Evolutionary conservation across 2,329 filamentous ascomycete species (phyloP).

Genomic region (Sporothrix pseudoabietina): DNA sequence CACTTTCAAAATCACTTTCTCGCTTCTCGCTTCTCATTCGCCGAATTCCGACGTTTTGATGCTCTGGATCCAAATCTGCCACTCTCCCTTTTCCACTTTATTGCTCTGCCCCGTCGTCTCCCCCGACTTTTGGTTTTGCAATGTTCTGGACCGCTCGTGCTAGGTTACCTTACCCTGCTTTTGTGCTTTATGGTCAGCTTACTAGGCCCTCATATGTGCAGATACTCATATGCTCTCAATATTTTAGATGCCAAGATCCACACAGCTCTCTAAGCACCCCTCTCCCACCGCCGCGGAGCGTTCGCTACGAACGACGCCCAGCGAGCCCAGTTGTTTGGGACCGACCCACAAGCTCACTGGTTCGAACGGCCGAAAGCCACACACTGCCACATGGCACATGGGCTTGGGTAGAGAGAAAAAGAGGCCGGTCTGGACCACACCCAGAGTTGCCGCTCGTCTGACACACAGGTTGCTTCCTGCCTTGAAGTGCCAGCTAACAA

Average conservation of each 20-base stretch:
- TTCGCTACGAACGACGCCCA: constrained; percentile 4
- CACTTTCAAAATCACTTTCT: background rate
- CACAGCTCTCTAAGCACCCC: background rate
- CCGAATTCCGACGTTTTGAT: background rate
- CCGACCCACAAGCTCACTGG: background rate
- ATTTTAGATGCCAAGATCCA: background rate
- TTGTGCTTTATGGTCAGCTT: constrained; percentile 1
- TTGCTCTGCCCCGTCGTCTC: background rate
- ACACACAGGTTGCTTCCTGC: background rate
- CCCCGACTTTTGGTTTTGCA: background rate
- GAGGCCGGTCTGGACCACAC: constrained; percentile 1
- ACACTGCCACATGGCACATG: background rate
- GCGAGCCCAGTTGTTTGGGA: constrained; percentile 14
- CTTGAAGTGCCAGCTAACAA: background rate
- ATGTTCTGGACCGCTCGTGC: constrained; percentile 1
- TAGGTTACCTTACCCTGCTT: constrained; percentile 20
- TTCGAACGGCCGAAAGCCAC: no score
- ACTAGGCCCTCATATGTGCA: background rate
- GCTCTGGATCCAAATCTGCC: background rate
- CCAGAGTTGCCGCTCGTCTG: background rate
- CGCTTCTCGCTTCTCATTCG: constrained; percentile 4
- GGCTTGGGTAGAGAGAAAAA: background rate
- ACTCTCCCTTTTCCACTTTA: background rate
- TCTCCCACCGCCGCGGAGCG: constrained; percentile 12
- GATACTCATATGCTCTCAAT: background rate